Base-by-base conservation (phyloP, 1,284 basidiomycete species). In the Cutaneotrichosporon arboriforme region DNA sequence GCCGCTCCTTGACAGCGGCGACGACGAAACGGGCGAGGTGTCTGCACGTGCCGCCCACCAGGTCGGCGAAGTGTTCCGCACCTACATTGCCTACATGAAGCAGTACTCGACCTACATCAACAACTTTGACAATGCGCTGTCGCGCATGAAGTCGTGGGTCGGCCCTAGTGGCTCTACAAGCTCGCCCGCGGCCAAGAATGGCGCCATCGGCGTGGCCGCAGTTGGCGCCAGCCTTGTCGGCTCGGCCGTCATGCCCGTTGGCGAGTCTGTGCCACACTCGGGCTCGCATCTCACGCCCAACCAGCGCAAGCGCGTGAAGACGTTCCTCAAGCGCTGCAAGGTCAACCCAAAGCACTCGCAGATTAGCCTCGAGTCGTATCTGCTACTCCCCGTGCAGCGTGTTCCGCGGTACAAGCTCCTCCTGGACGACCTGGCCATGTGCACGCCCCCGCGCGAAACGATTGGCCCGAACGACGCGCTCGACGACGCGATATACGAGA, bases 81-180 rank as follows among this genome's bases (percentile, higher is more conserved):
- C 85, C 46, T 91, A 97, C 73, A 89, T 90, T 37, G 90, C 91
- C 8, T 94, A 94, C 78, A 90, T 97, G 88, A 90, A 81, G 77
- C 91, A 97, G 85, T 97, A 97, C 74, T 92, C 90, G 45, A 88
- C 87, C 37, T 97, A 94, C 72, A 94, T 94, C 80, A 96, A 93
- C 75, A 91, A 93, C 71, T 94, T 94, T 72, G 91, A 96, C 72
- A 89, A 86, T 67, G 87, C 90, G 3, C 81, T 92, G 14, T 83
- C 88, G 59, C 83, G 90, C 46, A 84, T 96, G 66, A 86, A 86
- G 70, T 80, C 83, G 51, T 97, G 92, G 92, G 80, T 83, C 18
- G 33, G 35, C 10, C 35, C 26, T 23, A 47, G 40, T 3, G 17
- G 26, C 20, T 1, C 23, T 3, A 40, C 43, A 4, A 20, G 38